Conservation (phyloP, 177 flowering plant genomes). For the Tripterygium wilfordii region DNA sequence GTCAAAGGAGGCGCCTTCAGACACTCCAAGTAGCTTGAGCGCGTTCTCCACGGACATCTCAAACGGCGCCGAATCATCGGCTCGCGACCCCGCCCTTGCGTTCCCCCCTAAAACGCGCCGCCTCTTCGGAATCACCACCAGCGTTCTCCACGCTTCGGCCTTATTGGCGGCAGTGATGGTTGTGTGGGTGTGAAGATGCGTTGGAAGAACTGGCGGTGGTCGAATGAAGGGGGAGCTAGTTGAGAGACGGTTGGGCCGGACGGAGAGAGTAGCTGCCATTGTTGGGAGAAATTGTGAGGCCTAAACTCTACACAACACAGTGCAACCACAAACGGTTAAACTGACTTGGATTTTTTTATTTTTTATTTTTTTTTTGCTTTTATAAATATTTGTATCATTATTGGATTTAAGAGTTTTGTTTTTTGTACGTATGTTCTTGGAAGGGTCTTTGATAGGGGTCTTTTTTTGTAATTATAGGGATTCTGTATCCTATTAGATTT, state of each 20-base stretch:
- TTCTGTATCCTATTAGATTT: no score
- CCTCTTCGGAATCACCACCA: slow-evolving; percentile 5
- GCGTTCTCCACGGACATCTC: slow-evolving; percentile 96
- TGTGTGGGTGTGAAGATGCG: not conserved
- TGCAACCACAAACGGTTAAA: no score
- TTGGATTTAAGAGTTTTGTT: no score
- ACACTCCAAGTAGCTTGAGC: slow-evolving; percentile 74
- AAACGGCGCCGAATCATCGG: slow-evolving; percentile 80
- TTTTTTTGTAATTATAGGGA: no score
- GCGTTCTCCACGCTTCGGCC: slow-evolving; percentile 18
- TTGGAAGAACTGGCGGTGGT: slow-evolving; percentile 10
- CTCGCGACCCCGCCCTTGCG: slow-evolving; percentile 54
- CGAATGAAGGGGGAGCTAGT: slow-evolving; percentile 13
- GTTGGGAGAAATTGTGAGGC: slow-evolving; percentile 12
- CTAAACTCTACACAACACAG: no score
- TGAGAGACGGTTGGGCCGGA: slow-evolving; percentile 40
- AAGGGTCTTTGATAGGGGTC: no score
- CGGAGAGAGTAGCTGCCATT: slow-evolving; percentile 45
- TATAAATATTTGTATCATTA: no score
- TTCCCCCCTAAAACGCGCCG: slow-evolving; percentile 22
- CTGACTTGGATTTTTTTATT: no score
- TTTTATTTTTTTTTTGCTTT: no score
- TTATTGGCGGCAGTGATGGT: not conserved
- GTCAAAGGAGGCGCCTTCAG: slow-evolving; percentile 83
- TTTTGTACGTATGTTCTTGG: no score